Percentiles rank a stretch among this genome's conserved stretches.
phyloP scores from a whole-genome alignment of 2,329 filamentous ascomycete genomes.

The Fusarium duplospermum region DNA sequence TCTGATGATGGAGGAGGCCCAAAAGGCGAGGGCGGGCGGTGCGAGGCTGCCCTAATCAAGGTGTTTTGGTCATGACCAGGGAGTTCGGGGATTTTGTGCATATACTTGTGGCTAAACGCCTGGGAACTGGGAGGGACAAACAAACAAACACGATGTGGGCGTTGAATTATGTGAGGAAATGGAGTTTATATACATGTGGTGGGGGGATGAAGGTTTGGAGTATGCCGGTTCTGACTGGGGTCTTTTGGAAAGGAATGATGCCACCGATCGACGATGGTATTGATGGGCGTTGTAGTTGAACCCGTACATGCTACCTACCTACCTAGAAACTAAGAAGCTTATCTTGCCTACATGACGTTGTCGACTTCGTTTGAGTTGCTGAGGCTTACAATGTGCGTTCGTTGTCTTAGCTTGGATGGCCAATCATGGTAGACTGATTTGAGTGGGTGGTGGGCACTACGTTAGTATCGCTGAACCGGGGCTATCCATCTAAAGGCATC shows the following conservation, averaged over 20 bases:
- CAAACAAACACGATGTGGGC: slow-evolving; percentile 41
- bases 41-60: slow-evolving; percentile 34
- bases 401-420: slow-evolving; percentile 1
- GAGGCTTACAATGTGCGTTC: slow-evolving; percentile 5
- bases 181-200: slow-evolving; percentile 36
- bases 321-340: neutral
- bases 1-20: slow-evolving; percentile 61
- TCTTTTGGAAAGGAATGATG: slow-evolving; percentile 19
- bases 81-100: slow-evolving; percentile 41
- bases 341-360: neutral
- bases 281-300: neutral
- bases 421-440: slow-evolving; percentile 28
- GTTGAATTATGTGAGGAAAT: slow-evolving; percentile 41
- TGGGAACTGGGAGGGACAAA: slow-evolving; percentile 38
- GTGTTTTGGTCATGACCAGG: slow-evolving; percentile 22
- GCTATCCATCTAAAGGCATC: slow-evolving; percentile 34
- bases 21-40: slow-evolving; percentile 42
- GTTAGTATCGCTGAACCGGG: slow-evolving; percentile 37
- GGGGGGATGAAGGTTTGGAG: slow-evolving; percentile 11
- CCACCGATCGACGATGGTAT: slow-evolving; percentile 14
- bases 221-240: slow-evolving; percentile 4
- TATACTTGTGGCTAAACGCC: slow-evolving; percentile 34
- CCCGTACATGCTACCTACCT: neutral
- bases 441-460: slow-evolving; percentile 22
- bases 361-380: neutral